These are phyloP conservation scores for Starmerella stellata DNA, from an alignment of 805 yeast species.

Conservation along the genomic window DNA sequence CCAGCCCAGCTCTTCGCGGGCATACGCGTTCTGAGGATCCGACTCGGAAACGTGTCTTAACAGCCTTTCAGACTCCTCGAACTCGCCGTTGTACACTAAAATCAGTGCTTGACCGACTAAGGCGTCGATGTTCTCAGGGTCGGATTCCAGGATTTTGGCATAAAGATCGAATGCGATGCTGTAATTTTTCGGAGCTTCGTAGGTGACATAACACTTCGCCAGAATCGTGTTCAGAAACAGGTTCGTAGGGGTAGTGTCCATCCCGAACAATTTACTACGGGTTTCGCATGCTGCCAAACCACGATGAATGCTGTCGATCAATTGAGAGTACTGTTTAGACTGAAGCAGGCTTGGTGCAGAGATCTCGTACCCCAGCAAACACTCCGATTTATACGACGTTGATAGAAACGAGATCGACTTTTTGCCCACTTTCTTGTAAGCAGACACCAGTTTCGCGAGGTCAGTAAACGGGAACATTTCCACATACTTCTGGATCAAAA, in stretches of 20 bases:
- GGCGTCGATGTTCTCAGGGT: slow-evolving; percentile 38
- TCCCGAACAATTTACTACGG: slow-evolving; percentile 30
- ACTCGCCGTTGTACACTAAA: slow-evolving; percentile 44
- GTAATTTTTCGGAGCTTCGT: slow-evolving; percentile 81
- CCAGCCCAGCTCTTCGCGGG: slow-evolving; percentile 62
- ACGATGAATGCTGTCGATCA: slow-evolving; percentile 38
- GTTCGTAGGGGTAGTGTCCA: slow-evolving; percentile 33
- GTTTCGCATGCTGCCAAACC: slow-evolving; percentile 35
- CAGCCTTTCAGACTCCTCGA: slow-evolving; percentile 35
- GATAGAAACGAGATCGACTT: not conserved
- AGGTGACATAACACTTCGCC: slow-evolving; percentile 63
- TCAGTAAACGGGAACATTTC: slow-evolving; percentile 9
- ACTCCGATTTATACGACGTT: slow-evolving; percentile 11
- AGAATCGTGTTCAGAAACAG: slow-evolving; percentile 43
- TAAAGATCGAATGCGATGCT: slow-evolving; percentile 55
- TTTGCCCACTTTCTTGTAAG: not conserved
- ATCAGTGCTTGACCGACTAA: slow-evolving; percentile 70
- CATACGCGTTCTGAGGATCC: slow-evolving; percentile 38
- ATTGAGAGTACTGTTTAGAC: slow-evolving; percentile 43
- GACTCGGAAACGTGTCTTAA: slow-evolving; percentile 34
- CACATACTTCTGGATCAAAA: not conserved
- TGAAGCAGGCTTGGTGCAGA: slow-evolving; percentile 42
- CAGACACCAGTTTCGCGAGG: slow-evolving; percentile 1
- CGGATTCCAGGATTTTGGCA: slow-evolving; percentile 36
- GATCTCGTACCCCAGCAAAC: slow-evolving; percentile 49